Evolutionary conservation across 306 rosid species (phyloP), one percentile per base, ranked within the genome.

Genomic region (Glycine soja): DNA sequence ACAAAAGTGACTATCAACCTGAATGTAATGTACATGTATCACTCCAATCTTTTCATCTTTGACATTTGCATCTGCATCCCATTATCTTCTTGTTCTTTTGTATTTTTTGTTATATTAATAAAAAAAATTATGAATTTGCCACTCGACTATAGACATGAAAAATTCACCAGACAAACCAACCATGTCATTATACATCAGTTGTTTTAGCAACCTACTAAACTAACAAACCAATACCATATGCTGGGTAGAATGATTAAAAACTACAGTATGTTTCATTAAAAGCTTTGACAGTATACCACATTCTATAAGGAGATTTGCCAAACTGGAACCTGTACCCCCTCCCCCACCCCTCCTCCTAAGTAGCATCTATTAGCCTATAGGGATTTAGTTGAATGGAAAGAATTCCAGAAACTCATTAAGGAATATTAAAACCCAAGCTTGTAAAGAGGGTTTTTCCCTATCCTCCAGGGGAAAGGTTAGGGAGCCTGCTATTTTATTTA

Each of bases 1-100:
- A 81, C 14, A 36, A 36, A 36, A 57, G 51, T 76, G 54, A 34
- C 43, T 74, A 59, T 52, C 85, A 48, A 71, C 38, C 10, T 54
- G 34, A 62, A 73, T 50, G 9, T 12, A 40, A 42, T 24, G 64
- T 32, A 67, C 57, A 42, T 47, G 43, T 53, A 64, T 43, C 38
- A 68, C 48, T 59, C 45, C 51, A 47, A 75, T 59, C 45, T 24
- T 19, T 46, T 19, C 66, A 51, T 74, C 50, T 68, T 10, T 9
- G 30, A 11, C 18, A 51, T 67, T 42, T 11, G 67, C 64, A 66
- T 30, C 80, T 69, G 16, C 59, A 16, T 61, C 53, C 42, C 57
- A 57, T 12, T 74, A 48, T 51, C 13, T 18, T 57, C 10, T 34
- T 40, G 54, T 16, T 64, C 42, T 42, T 34, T 30, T 67, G 42